phyloP scores from a whole-genome alignment of 768 basidiomycete genomes.

The Coprinopsis marcescibilis region DNA sequence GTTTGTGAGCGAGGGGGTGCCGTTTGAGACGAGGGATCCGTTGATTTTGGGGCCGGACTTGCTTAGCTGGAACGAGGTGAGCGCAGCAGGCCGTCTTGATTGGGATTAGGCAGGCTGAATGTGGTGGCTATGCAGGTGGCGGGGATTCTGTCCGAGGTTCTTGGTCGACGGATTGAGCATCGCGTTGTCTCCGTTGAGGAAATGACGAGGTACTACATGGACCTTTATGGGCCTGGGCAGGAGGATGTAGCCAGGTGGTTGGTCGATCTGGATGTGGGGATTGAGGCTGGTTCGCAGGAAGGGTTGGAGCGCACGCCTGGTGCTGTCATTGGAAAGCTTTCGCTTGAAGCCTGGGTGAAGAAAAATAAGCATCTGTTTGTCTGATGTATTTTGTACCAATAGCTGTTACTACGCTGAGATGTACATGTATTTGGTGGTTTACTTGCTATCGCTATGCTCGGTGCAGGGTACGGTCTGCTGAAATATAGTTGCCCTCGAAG shows the following conservation, averaged over 20 bases:
- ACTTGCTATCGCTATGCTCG: no score
- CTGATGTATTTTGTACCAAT: no score
- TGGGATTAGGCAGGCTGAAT: slow-evolving; percentile 3
- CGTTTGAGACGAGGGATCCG: slow-evolving; percentile 14
- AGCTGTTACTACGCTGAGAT: no score
- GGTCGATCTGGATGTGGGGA: slow-evolving; percentile 13
- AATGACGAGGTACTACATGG: slow-evolving; percentile 10
- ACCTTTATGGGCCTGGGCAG: slow-evolving; percentile 12
- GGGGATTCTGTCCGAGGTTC: slow-evolving; percentile 14
- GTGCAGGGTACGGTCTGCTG: no score
- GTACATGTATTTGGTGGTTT: no score
- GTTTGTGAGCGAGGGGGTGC: slow-evolving; percentile 18
- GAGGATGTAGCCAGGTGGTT: slow-evolving; percentile 16
- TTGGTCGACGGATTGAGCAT: slow-evolving; percentile 18
- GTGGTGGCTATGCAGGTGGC: slow-evolving; percentile 14
- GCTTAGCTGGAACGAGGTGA: slow-evolving; percentile 20
- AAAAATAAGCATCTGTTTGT: slow-evolving; percentile 10
- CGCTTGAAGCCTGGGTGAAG: slow-evolving; percentile 19
- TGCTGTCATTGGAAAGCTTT: slow-evolving; percentile 20
- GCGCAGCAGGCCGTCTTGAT: not conserved
- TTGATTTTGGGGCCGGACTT: slow-evolving; percentile 24
- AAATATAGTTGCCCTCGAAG: no score
- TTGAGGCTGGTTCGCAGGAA: slow-evolving; percentile 22
- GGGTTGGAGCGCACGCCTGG: slow-evolving; percentile 13
- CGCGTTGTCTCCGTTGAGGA: slow-evolving; percentile 11